Evolutionary conservation across 768 basidiomycete species (phyloP), one percentile per base, ranked within the genome.

Genomic region (Lactarius tabidus): DNA sequence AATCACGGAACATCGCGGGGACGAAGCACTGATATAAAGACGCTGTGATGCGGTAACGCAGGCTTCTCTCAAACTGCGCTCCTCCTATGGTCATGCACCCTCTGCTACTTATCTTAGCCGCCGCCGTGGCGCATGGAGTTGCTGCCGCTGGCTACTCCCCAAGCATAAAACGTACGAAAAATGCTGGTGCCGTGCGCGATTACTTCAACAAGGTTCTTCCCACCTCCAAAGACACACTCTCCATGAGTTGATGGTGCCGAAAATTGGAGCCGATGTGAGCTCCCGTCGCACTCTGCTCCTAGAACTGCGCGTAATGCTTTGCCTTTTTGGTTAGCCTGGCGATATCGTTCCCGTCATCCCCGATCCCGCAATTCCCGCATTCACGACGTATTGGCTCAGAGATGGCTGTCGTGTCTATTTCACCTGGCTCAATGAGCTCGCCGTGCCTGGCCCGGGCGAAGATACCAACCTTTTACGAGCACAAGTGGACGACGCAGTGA

Each of bases 371-470:
- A 56, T 31, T 31, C 65, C 56, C 14, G 61, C 58, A 52, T 58
- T 23, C 4, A 31, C 26, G 6, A 36, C 33, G 14, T 66, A 39
- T 38, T 58, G 60, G 60, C 12, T 66, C 51, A 56, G 65, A 43
- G 65, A 66, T 57, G 60, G 29, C 29, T 66, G 61, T 52, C 61
- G 54, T 23, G 23, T 63, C 33, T 66, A 66, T 33, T 28, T 63
- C n/a, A 51, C 60, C 2, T 66, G 61, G 65, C 56, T 66, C 31
- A 63, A 63, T 31, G 45, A 66, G 17, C 61, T 66, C 15, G n/a
- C 43, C 12, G 33, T 38, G 6, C 28, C 56, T 23, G 23, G n/a
- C 28, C 36, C 10, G 5, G 33, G 29, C 35, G 65, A 63, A 12
- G 57, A 64, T n/a, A 23, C 38, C 57, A 39, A n/a, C 29, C n/a